Base-by-base conservation (phyloP, 2,329 filamentous ascomycete genomes). In the Nemania serpens region DNA sequence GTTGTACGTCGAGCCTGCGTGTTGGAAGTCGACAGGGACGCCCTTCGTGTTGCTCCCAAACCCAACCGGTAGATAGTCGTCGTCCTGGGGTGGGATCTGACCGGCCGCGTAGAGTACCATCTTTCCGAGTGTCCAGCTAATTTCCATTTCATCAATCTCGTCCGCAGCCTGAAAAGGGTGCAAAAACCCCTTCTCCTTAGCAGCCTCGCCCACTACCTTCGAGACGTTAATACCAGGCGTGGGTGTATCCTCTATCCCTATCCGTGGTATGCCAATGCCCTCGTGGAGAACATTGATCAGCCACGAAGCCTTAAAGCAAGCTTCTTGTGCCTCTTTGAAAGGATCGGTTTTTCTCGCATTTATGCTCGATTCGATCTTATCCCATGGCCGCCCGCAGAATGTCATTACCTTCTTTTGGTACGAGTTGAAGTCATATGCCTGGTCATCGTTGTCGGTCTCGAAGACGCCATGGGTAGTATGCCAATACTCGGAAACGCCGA, bases 261-360 rank as follows among this genome's bases (percentile, higher is more conserved):
- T 82, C 52, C 93, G 85, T 5, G 96, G 96, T 53, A 99, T 88
- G 0, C 95, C 96, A 66, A 99, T 97, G 1, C 95, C 95, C 64
- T 97, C 91, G 71, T 99, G 94, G 3, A 99, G 82, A 71, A 99
- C 89, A 69, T 96, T 99, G 73, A 99, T 97, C 46, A 99, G 81
- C 95, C 96, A 99, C 5, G 92, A 95, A 0, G 95, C 93, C 75
- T 99, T 99, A 82, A 99, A 99, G 75, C 95, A 99, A 1, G 96
- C 91, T 72, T 96, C 88, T 66, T 89, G 85, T 5, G 93, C 93
- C 51, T 88, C 90, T 69, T 89, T 86, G 1, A 92, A 84, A 66
- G 93, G 93, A 64, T 91, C 87, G 62, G 91, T 94, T 72, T 90
- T 89, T 47, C 89, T 75, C n/a, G 75, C 72, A 10, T 82, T 78